Evolutionary conservation across 2,329 filamentous ascomycete genomes (phyloP), one percentile per base, ranked within the genome.

Genomic region (Botrytis elliptica): DNA sequence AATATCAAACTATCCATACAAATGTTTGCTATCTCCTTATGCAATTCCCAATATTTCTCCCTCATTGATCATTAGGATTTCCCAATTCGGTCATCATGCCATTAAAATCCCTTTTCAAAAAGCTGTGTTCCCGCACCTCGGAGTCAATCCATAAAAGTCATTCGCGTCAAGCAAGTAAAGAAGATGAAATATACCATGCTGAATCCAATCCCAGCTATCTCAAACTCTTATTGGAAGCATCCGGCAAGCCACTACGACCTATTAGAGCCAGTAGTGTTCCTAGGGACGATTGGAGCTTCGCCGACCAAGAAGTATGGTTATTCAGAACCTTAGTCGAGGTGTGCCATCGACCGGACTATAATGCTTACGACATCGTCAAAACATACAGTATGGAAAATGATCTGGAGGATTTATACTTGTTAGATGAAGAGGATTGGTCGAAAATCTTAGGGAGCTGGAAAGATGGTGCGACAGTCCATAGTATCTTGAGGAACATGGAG

Each of bases 131-230:
- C 16, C 36, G 36, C 25, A 42, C 46, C 65, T 57, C 25, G 10
- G 25, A 22, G 4, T 29, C 65, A 68, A 10, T 40, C 3, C 40
- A n/a, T 29, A 14, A 49, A 33, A 6, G 29, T 9, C 40, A n/a
- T 29, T 12, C 36, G 12, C 65, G 65, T 18, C 65, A 18, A 57
- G 14, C 2, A 68, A 42, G 49, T 12, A 68, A 22, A 55, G 36
- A 55, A 33, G 65, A 68, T 57, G 9, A 42, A 29, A 6, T 9
- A 9, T 68, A 68, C 36, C 65, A 68, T 49, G 8, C 36, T 25
- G 65, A 68, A 57, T 68, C 65, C 65, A 29, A 68, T 22, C 36
- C 49, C 25, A 9, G 18, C 36, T 68, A 55, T 29, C 65, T 68
- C 36, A 38, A 57, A 40, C 25, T 22, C 36, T 25, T 68, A 22